Conservation (phyloP, 495 filamentous ascomycete genomes). For the Bacidia rubella region DNA sequence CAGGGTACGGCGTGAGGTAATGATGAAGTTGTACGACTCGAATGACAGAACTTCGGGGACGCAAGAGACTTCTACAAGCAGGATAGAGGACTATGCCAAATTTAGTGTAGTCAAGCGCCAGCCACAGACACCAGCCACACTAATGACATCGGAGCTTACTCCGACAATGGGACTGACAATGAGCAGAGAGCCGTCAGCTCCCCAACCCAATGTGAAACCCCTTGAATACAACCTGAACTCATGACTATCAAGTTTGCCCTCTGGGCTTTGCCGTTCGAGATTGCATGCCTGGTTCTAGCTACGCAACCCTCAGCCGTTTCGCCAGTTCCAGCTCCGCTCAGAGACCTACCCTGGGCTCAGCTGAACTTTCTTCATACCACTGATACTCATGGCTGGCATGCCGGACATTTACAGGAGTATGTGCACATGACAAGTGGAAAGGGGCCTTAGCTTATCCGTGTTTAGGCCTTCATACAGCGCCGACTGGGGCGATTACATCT, state of each 20-base stretch:
- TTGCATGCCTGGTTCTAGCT: slow-evolving; percentile 28
- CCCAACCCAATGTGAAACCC: no score
- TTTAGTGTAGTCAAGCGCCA: no score
- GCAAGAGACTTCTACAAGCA: no score
- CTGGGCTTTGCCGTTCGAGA: slow-evolving; percentile 11
- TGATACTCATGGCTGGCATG: slow-evolving; percentile 92
- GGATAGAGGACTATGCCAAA: no score
- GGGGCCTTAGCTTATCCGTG: slow-evolving; percentile 16
- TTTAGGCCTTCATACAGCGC: slow-evolving; percentile 72
- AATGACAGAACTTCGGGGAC: no score
- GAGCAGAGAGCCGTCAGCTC: no score
- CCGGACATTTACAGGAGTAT: slow-evolving; percentile 81
- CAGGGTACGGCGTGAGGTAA: no score
- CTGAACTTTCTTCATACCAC: slow-evolving; percentile 93
- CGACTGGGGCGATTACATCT: slow-evolving; percentile 97
- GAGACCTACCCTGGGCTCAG: slow-evolving; percentile 76
- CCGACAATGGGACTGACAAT: no score
- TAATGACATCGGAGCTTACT: no score
- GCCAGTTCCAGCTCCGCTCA: slow-evolving; percentile 69
- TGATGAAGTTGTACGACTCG: no score
- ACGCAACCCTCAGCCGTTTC: slow-evolving; percentile 68
- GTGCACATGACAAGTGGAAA: slow-evolving; percentile 1
- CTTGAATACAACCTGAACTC: no score
- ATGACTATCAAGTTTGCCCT: slow-evolving; percentile 15
- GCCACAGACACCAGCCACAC: no score